Evolutionary conservation across 1,139 yeast species (phyloP), one percentile per base, ranked within the genome.

Genomic region (Zhuliangozyma blackwelliae): DNA sequence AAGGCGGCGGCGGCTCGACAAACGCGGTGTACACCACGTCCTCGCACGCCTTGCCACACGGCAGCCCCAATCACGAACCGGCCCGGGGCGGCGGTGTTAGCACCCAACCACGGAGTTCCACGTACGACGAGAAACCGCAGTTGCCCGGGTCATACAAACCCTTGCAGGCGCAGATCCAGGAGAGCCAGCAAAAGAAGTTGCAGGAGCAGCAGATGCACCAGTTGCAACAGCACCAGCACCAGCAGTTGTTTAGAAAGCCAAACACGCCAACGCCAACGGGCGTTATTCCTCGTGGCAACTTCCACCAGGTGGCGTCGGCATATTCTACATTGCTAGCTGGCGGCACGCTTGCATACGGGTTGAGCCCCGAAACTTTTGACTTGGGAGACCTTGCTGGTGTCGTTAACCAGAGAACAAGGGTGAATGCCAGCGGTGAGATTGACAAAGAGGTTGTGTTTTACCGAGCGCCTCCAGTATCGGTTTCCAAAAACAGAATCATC

Each of bases 381-480:
- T 23, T 49, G 10, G 57, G 56, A 38, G 57, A 52, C 6, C 26
- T 52, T 12, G 54, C 55, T 36, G 56, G 52, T 9, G 41, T 40
- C 23, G 49, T 52, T 11, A 59, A 51, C 41, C 45, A 45, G 38
- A 63, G 58, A 44, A 53, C 54, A 40, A 51, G 54, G 39, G 32
- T 49, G 13, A 58, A 52, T 34, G 40, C 44, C 34, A 39, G 47
- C 27, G 55, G 45, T 10, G 41, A 51, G 32, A 46, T 36, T 25
- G 35, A 40, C 20, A 65, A 65, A 25, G 84, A 82, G 39, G 64
- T 83, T 29, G 61, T 86, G 16, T 89, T 96, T 90, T 87, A 82
- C 59, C 73, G 87, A 44, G 78, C 92, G 2, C 89, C 96, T 7
- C 95, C 96, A 10, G 64, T 82, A 6, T 27, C 42, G 8, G 65